Evolutionary conservation across 805 yeast species (phyloP).

Genomic region (Ogataea pignaliae): DNA sequence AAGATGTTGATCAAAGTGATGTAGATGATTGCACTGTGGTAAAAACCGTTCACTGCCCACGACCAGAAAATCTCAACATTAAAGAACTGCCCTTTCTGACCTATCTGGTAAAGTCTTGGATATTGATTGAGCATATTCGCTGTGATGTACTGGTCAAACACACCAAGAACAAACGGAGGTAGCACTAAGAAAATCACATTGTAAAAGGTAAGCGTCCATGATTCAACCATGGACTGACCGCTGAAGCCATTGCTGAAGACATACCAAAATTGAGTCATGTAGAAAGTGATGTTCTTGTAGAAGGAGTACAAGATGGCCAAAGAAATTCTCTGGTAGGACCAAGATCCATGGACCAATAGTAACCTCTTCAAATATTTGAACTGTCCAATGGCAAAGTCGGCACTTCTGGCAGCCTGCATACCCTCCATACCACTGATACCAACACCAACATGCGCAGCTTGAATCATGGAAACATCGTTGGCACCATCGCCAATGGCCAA

Average conservation of each 20-base stretch:
- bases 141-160: slow-evolving; percentile 92
- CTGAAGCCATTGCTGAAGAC: slow-evolving; percentile 89
- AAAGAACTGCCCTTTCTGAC: slow-evolving; percentile 84
- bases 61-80: slow-evolving; percentile 94
- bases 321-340: slow-evolving; percentile 95
- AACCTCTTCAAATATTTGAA: slow-evolving; percentile 81
- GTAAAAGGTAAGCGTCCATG: slow-evolving; percentile 96
- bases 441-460: slow-evolving; percentile 98
- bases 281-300: slow-evolving; percentile 91
- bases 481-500: slow-evolving; percentile 99
- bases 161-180: slow-evolving; percentile 95
- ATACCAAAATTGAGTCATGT: slow-evolving; percentile 98
- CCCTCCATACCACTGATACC: slow-evolving; percentile 99
- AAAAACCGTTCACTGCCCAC: slow-evolving; percentile 94
- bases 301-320: slow-evolving; percentile 91
- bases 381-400: slow-evolving; percentile 96
- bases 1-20: slow-evolving; percentile 68
- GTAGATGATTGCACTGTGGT: slow-evolving; percentile 83
- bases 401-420: slow-evolving; percentile 98
- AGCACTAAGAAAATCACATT: slow-evolving; percentile 90
- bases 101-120: slow-evolving; percentile 88
- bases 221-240: slow-evolving; percentile 93
- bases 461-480: slow-evolving; percentile 97
- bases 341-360: slow-evolving; percentile 89
- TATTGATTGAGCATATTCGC: slow-evolving; percentile 86